Conservation (phyloP, 176 grass and related monocot genomes). For the Bolboschoenus planiculmis region DNA sequence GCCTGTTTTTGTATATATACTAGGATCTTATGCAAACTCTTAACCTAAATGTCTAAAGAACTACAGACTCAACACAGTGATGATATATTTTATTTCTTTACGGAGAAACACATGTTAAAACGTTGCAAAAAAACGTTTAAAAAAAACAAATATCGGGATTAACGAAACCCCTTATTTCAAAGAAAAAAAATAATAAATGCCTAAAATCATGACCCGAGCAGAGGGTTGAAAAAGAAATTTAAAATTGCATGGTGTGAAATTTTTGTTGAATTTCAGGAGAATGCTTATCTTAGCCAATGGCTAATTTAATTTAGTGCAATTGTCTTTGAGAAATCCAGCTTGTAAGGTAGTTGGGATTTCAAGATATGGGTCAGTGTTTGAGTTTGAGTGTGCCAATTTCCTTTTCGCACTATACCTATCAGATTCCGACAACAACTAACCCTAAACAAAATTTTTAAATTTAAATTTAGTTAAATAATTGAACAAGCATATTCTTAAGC, state of each 20-base stretch:
- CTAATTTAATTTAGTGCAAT: neutral
- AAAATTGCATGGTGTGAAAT: neutral
- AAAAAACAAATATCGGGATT: no score
- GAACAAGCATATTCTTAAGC: neutral
- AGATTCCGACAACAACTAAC: neutral
- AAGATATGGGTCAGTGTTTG: neutral
- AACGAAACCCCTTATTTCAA: no score
- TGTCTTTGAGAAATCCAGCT: neutral
- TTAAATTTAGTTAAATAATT: neutral
- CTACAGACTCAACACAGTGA: no score
- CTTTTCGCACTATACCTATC: neutral
- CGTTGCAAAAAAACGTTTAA: no score
- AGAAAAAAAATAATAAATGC: no score
- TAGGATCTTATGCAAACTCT: neutral
- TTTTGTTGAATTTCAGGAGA: neutral
- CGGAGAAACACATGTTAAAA: no score
- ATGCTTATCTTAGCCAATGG: neutral
- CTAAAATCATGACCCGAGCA: neutral
- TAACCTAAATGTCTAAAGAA: no score
- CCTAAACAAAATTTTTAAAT: neutral
- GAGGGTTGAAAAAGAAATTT: neutral
- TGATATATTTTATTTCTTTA: no score
- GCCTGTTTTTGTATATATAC: neutral
- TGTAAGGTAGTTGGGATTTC: conserved; percentile 1
- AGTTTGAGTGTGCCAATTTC: conserved; percentile 3